A percentile compares a stretch with the other conserved stretches of the same genome.
Evolutionary conservation across 1,284 basidiomycete genomes (phyloP).

Genomic region (Cryptococcus depauperatus): DNA sequence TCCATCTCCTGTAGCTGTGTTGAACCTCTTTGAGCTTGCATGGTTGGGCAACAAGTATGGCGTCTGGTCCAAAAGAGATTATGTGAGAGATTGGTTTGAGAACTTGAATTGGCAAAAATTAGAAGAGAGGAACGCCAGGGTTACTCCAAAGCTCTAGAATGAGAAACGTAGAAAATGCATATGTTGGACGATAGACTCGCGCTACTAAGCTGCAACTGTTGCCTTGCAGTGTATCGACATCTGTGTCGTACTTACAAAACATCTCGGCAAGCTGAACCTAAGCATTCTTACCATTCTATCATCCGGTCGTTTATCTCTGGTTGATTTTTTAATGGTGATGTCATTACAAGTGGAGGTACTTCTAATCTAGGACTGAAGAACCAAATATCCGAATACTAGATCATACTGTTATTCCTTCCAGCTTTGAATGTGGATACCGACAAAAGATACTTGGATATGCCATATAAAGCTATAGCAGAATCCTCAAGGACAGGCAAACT

Average conservation of each 20-base stretch:
- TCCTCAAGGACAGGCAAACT: conserved; percentile 41
- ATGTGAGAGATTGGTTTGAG: conserved; percentile 81
- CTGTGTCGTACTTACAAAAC: background rate
- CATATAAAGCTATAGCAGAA: conserved; percentile 10
- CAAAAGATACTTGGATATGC: conserved; percentile 11
- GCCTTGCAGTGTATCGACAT: too few species aligned
- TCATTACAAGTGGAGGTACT: too few species aligned
- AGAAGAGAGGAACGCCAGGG: conserved; percentile 13
- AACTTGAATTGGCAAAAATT: conserved; percentile 78
- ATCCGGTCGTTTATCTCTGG: background rate
- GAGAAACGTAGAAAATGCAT: too few species aligned
- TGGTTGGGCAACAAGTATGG: conserved; percentile 86
- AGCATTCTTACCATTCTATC: background rate
- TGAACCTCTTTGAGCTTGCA: conserved; percentile 82
- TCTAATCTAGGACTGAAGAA: too few species aligned
- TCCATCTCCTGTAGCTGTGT: conserved; percentile 53
- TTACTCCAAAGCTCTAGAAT: conserved; percentile 1
- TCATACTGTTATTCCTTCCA: too few species aligned
- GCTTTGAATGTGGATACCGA: background rate
- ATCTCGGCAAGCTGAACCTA: background rate
- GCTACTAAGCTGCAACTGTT: too few species aligned
- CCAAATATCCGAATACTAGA: too few species aligned
- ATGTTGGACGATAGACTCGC: too few species aligned
- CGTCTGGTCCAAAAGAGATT: conserved; percentile 87
- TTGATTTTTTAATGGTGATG: too few species aligned